Percentiles rank a stretch among this genome's conserved stretches.
phyloP scores from a whole-genome alignment of 2,329 filamentous ascomycete genomes.

The Fusarium citri region DNA sequence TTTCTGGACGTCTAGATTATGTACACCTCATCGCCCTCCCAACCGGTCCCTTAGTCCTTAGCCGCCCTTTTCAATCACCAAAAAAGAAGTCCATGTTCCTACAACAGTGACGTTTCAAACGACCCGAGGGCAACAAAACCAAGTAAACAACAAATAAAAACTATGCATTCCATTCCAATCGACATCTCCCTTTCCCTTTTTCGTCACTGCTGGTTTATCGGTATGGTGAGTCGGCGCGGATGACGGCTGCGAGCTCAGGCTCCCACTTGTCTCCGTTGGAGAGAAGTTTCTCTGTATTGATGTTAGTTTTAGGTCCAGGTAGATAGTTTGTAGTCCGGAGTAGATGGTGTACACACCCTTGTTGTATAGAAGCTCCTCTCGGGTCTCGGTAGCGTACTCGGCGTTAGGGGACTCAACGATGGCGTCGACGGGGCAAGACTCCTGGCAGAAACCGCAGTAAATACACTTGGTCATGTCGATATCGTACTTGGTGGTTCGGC shows the following conservation, averaged over 20 bases:
- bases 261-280: slow-evolving; percentile 97
- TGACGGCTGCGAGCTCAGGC: slow-evolving; percentile 91
- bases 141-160: slow-evolving; percentile 26
- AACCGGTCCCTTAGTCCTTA: slow-evolving; percentile 12
- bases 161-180: slow-evolving; percentile 21
- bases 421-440: slow-evolving; percentile 97
- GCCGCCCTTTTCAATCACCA: slow-evolving; percentile 12
- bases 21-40: slow-evolving; percentile 39
- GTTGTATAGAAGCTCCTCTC: slow-evolving; percentile 97
- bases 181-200: slow-evolving; percentile 28
- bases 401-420: slow-evolving; percentile 75
- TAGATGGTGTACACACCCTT: slow-evolving; percentile 67
- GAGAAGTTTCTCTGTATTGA: slow-evolving; percentile 77
- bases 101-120: slow-evolving; percentile 33
- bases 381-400: slow-evolving; percentile 73
- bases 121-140: slow-evolving; percentile 16
- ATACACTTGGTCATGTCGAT: slow-evolving; percentile 99
- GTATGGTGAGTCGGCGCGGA: slow-evolving; percentile 93
- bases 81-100: slow-evolving; percentile 35
- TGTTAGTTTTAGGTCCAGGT: slow-evolving; percentile 33
- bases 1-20: slow-evolving; percentile 48
- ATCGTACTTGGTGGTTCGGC: slow-evolving; percentile 96
- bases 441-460: slow-evolving; percentile 99
- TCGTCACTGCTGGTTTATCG: slow-evolving; percentile 63
- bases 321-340: not conserved